Evolutionary conservation across 2,329 filamentous ascomycete genomes (phyloP).

Genomic region (Podosphaera xanthii): DNA sequence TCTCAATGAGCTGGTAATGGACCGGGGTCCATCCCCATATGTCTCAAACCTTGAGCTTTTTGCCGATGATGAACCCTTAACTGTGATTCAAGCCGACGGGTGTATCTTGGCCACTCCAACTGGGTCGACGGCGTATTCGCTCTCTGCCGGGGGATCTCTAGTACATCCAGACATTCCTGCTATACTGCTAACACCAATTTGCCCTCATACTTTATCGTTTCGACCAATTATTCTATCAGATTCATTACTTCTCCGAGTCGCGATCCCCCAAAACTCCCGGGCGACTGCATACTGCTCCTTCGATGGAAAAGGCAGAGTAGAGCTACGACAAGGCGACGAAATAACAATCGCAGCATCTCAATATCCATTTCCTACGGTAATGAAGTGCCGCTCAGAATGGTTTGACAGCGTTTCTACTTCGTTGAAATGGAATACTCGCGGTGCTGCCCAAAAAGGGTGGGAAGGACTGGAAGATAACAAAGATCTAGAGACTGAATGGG

Average conservation of each 20-base stretch:
- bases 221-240: constrained; percentile 94
- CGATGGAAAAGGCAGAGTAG: constrained; percentile 86
- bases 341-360: constrained; percentile 91
- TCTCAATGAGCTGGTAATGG: constrained; percentile 93
- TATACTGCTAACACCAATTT: constrained; percentile 91
- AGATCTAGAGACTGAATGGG: constrained; percentile 45
- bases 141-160: constrained; percentile 83
- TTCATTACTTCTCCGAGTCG: constrained; percentile 74
- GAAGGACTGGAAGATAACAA: constrained; percentile 23
- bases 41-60: constrained; percentile 93
- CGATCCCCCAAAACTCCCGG: constrained; percentile 62
- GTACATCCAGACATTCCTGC: constrained; percentile 94
- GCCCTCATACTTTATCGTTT: constrained; percentile 90
- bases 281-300: constrained; percentile 94
- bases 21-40: constrained; percentile 87
- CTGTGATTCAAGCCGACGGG: constrained; percentile 86
- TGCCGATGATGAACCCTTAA: constrained; percentile 83
- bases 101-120: constrained; percentile 97
- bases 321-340: constrained; percentile 79
- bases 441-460: constrained; percentile 78
- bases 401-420: constrained; percentile 88
- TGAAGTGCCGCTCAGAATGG: constrained; percentile 78
- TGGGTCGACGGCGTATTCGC: constrained; percentile 81
- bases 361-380: constrained; percentile 92
- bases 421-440: constrained; percentile 82